These are phyloP conservation scores for Jaltomata sinuosa DNA, from an alignment of 257 asterid genomes.

Conservation along the genomic window DNA sequence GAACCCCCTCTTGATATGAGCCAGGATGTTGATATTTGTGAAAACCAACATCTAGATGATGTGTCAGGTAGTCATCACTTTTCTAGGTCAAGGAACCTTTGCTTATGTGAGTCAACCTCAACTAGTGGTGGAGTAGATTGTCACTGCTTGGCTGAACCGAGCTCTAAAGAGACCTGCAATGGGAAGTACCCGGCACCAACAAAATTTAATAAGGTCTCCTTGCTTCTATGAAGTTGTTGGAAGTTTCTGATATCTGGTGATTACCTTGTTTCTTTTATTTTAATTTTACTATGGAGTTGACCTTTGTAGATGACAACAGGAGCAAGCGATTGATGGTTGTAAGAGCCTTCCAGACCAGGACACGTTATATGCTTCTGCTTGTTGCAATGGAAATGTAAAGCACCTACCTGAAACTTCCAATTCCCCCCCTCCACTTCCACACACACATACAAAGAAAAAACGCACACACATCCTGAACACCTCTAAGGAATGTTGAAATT, in stretches of 20 bases:
- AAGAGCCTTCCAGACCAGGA: constrained; percentile 13
- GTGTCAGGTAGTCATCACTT: constrained; percentile 20
- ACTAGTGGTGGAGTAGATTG: constrained; percentile 17
- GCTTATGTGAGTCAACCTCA: constrained; percentile 23
- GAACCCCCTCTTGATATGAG: constrained; percentile 95
- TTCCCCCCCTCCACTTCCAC: not conserved
- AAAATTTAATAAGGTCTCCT: constrained; percentile 25
- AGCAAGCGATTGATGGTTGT: constrained; percentile 30
- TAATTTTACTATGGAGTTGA: constrained; percentile 63
- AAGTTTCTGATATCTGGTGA: constrained; percentile 12
- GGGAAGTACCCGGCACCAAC: constrained; percentile 19
- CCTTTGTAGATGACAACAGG: constrained; percentile 91
- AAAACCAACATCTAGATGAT: constrained; percentile 27
- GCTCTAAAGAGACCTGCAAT: constrained; percentile 15
- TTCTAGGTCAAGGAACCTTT: constrained; percentile 25
- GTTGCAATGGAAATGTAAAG: constrained; percentile 52
- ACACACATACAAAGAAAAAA: not conserved
- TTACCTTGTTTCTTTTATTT: constrained; percentile 35
- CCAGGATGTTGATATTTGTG: constrained; percentile 36
- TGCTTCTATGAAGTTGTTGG: constrained; percentile 6
- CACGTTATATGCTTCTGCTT: constrained; percentile 16
- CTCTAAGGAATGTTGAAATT: not conserved
- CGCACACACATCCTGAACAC: not conserved
- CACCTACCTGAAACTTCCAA: not conserved
- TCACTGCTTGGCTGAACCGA: constrained; percentile 21